Base-by-base conservation (phyloP, 805 yeast genomes). In the Ogataea glucozyma region DNA sequence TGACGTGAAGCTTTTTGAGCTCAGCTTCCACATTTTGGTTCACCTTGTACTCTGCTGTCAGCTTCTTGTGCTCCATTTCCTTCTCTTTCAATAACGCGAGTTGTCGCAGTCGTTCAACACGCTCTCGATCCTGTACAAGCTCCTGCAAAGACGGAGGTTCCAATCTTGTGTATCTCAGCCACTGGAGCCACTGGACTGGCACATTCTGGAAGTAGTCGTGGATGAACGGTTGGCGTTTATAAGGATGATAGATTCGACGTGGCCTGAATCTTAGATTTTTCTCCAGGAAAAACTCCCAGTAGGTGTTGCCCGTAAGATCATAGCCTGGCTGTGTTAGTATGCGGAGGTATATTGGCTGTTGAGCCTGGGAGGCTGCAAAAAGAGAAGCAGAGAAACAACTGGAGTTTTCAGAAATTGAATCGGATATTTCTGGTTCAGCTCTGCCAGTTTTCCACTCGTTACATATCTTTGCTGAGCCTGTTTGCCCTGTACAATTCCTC, bases 281-380 rank as follows among this genome's bases (percentile, higher is more conserved):
- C 46, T 78, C 80, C 19, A 76, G 67, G 39, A 72, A 71, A 62
- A 83, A 81, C 60, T 87, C 96, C 95, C 95, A 87, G 65, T 83
- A 87, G 2, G 91, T 80, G 60, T 87, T 87, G 2, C 93, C 95
- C 29, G 79, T 80, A n/a, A 88, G 69, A 57, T 87, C 95, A 57
- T 85, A 86, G 2, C 88, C 86, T 29, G 32, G 4, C 13, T 13
- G 38, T 29, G 41, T 21, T 38, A 29, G 34, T 7, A 14, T 14
- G 22, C 3, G 12, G 17, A 8, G n/a, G 9, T 13, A 12, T 20
- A 4, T 17, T 12, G 13, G 23, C n/a, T n/a, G n/a, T n/a, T n/a
- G n/a, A n/a, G n/a, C n/a, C n/a, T n/a, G n/a, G n/a, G n/a, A n/a
- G n/a, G n/a, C n/a, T n/a, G n/a, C n/a, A n/a, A n/a, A n/a, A n/a